Evolutionary conservation across 176 grass and related monocot genomes (phyloP), one percentile per base, ranked within the genome.

Genomic region (Rhipidocladum racemiflorum): DNA sequence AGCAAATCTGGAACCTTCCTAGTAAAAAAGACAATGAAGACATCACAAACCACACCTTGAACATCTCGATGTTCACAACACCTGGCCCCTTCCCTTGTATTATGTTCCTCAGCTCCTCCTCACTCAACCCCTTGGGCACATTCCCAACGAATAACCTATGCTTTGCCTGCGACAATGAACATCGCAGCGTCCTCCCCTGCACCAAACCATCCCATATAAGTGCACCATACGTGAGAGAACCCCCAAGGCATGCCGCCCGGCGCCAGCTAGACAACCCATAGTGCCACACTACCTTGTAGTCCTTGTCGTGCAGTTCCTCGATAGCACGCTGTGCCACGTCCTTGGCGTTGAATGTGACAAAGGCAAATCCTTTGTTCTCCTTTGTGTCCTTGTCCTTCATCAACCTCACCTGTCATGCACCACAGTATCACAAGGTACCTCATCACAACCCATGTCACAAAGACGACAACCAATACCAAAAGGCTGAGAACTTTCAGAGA

Each of bases 101-200:
- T 81, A 95, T 90, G 53, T 80, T 93, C n/a, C 76, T 89, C 29
- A 99, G 80, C 49, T 99, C 92, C 10, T 93, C 96, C 79, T 99
- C 96, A 29, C 90, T 77, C 87, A 99, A 91, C 46, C 92, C 90
- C 83, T 99, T 99, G 3, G 96, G 96, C 53, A 99, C 92, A 87
- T 99, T 99, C 25, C 96, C 96, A 28, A 99, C 59, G n/a, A 99
- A 99, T 34, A 99, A 84, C 43, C 96, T 88, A 79, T 95, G 96
- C 59, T 99, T 99, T 54, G 89, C 93, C 89, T 99, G 92, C 0
- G 96, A 91, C 63, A 93, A 61, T 27, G 96, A 95, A 82, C 96
- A 99, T 32, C 96, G 90, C 87, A 99, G 75, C 17, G 89, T 93
- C 80, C 96, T 93, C 72, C 92, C 96, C 96, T 99, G 66, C 83